These are phyloP conservation scores for Pleurotus cornucopiae DNA, from an alignment of 768 basidiomycete species.

Conservation along the genomic window DNA sequence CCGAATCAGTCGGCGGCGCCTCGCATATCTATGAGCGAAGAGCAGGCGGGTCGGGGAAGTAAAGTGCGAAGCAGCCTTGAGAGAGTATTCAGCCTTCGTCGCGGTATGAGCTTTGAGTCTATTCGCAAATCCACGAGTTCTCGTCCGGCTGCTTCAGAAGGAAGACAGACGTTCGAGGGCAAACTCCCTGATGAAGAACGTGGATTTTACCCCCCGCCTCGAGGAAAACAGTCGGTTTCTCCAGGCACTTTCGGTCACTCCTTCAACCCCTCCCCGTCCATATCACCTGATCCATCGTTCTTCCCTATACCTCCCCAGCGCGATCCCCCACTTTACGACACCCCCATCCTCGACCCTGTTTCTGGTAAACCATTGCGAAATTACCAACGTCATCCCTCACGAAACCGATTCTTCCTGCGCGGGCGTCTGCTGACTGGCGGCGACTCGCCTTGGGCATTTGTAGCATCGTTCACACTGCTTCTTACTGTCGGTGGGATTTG, in stretches of 20 bases:
- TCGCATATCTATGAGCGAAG: constrained; percentile 16
- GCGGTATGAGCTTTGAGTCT: constrained; percentile 48
- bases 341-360: constrained; percentile 29
- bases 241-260: constrained; percentile 10
- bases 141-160: constrained; percentile 17
- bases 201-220: constrained; percentile 14
- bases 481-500: constrained; percentile 73
- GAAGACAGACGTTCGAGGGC: constrained; percentile 23
- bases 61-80: constrained; percentile 60
- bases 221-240: constrained; percentile 18
- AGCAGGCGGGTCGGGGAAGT: constrained; percentile 14
- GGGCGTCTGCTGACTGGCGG: constrained; percentile 81
- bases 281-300: constrained; percentile 16
- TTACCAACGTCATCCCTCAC: constrained; percentile 64
- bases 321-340: constrained; percentile 29
- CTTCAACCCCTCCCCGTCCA: constrained; percentile 11
- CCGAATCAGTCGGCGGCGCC: constrained; percentile 20
- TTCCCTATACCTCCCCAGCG: constrained; percentile 17
- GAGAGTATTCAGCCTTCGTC: constrained; percentile 48
- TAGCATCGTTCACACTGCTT: constrained; percentile 56
- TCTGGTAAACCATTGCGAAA: constrained; percentile 45
- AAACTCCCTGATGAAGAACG: constrained; percentile 32
- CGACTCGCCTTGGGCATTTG: constrained; percentile 81
- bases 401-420: constrained; percentile 70
- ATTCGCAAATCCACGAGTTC: constrained; percentile 27